Base-by-base conservation (phyloP, 768 basidiomycete species). In the Pisolithus marmoratus region DNA sequence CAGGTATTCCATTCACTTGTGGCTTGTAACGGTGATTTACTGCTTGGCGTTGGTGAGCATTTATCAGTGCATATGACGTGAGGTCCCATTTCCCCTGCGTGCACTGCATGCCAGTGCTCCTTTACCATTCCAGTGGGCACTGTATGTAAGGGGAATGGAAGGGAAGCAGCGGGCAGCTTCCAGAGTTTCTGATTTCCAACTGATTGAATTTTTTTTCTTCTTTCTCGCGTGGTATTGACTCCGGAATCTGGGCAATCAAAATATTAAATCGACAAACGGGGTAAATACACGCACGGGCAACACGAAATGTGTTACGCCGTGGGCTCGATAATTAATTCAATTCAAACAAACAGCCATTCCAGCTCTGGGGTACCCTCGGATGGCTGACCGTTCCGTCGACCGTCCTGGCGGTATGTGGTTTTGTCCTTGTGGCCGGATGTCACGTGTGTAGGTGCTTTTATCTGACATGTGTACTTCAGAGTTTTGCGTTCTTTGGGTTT, bases 401-500 rank as follows among this genome's bases (percentile, higher is more conserved):
- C 6, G 67, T 74, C 36, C 61, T 82, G 36, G 63, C 72, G 46
- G 82, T 83, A 62, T 52, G 75, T 54, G 22, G 47, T 43, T 40
- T 53, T 48, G 31, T 27, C 24, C 22, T 7, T 40, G 40, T 46
- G 23, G 38, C 26, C 7, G 2, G 36, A 15, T 38, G 14, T 56
- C 31, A 52, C 24, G 17, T 41, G 23, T 40, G 8, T 22, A 12
- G 41, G 22, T 46, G 37, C 49, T 42, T 34, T 37, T 52, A 51
- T 48, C 26, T 47, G 49, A 56, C 24, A 27, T 34, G 42, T 19
- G 31, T 38, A 19, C 40, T 41, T 22, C n/a, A 84, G 79, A 74
- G 75, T 58, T 86, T 87, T 64, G 73, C 84, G 51, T 87, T 84
- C 73, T 85, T 85, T 61, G 85, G 85, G 8, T 87, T 86, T 70